phyloP scores from a whole-genome alignment of 768 basidiomycete genomes.

The Asterophora parasitica region DNA sequence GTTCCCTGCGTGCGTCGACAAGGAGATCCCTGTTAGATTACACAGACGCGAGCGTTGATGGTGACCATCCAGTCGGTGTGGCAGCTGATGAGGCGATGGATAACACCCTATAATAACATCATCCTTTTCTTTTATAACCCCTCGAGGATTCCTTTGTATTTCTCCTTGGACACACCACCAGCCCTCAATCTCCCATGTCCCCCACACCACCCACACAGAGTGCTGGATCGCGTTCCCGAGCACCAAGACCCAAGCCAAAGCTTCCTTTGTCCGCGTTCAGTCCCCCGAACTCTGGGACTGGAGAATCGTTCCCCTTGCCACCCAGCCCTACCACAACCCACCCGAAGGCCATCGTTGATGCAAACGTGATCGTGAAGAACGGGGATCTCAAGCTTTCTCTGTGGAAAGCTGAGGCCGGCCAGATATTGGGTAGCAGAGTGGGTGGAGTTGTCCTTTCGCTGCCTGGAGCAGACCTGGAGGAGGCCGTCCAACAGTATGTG shows the following conservation, averaged over 20 bases:
- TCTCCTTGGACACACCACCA: neutral
- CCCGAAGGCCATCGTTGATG: conserved; percentile 63
- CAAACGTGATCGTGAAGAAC: conserved; percentile 48
- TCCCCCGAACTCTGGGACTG: conserved; percentile 62
- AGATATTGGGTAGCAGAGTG: conserved; percentile 39
- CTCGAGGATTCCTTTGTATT: neutral
- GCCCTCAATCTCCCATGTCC: conserved; percentile 9
- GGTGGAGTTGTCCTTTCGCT: conserved; percentile 56
- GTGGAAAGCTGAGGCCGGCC: conserved; percentile 52
- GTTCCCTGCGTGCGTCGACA: neutral
- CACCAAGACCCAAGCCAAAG: conserved; percentile 59
- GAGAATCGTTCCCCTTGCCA: conserved; percentile 63
- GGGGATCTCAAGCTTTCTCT: conserved; percentile 36
- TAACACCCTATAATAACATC: neutral
- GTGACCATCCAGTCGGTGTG: neutral
- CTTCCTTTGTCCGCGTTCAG: conserved; percentile 75
- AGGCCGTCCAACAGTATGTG: conserved; percentile 45
- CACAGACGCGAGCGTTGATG: neutral
- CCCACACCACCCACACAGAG: conserved; percentile 36
- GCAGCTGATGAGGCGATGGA: conserved; percentile 7
- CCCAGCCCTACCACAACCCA: conserved; percentile 64
- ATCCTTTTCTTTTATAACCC: neutral
- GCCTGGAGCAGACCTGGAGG: conserved; percentile 37
- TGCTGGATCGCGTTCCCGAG: conserved; percentile 51
- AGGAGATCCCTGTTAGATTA: neutral